Evolutionary conservation across 129 eudicot species (phyloP).

Genomic region (Flaveria sonorensis): DNA sequence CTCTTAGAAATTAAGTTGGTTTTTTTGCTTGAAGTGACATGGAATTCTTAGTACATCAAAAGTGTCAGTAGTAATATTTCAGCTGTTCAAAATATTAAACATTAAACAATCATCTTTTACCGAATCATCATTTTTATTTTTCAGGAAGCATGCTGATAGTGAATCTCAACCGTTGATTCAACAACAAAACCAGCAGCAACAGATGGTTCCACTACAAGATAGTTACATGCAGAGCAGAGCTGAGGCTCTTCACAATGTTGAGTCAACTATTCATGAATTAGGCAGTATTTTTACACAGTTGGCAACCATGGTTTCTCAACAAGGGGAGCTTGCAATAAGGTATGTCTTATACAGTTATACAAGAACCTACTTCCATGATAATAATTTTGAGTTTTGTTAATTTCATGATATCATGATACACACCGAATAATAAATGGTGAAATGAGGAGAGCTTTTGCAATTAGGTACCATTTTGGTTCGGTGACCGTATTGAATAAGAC

Average conservation of each 20-base stretch:
- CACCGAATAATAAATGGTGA: not conserved
- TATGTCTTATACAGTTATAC: conserved; percentile 5
- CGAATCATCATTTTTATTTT: conserved; percentile 1
- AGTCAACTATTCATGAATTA: conserved; percentile 87
- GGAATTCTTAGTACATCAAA: not conserved
- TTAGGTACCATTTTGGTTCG: not conserved
- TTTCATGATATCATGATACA: not conserved
- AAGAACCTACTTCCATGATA: not conserved
- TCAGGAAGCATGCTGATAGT: conserved; percentile 67
- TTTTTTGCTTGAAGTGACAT: not conserved
- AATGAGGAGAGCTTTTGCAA: conserved; percentile 7
- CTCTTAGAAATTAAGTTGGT: conserved; percentile 4
- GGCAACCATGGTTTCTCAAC: conserved; percentile 95
- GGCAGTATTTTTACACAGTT: conserved; percentile 80
- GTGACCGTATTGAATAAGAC: not conserved
- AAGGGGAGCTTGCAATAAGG: conserved; percentile 94
- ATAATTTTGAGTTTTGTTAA: not conserved
- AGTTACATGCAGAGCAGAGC: conserved; percentile 94
- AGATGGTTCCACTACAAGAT: conserved; percentile 76
- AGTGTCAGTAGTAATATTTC: not conserved
- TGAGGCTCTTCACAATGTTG: conserved; percentile 87
- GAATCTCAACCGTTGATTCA: conserved; percentile 88
- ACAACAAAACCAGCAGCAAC: conserved; percentile 72
- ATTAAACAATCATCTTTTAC: not conserved
- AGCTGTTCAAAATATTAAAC: too few relatives aligned